Evolutionary conservation across 2,329 filamentous ascomycete species (phyloP), one percentile per base, ranked within the genome.

Genomic region (Ophiosphaerella narmari): DNA sequence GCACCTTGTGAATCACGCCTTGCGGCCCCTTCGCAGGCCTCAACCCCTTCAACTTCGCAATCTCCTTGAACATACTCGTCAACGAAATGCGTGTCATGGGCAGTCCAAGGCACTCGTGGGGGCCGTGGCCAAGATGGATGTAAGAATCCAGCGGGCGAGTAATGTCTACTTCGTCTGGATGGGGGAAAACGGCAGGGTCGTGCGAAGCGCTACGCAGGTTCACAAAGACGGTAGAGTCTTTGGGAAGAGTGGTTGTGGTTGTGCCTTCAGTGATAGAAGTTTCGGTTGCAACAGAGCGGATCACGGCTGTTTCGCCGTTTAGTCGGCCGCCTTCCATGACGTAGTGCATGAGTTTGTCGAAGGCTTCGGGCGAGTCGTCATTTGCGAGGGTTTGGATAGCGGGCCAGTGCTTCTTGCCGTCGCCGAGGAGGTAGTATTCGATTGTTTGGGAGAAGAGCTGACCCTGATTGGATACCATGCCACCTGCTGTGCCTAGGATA

Each of bases 371-470:
- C 71, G 76, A 59, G 33, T 71, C 65, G 23, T 80, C 51, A 2
- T 48, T 23, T 1, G 81, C 79, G 11, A 84, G 71, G 1, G 68
- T 62, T 33, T 79, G 75, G 35, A 84, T 79, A 8, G 75, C 72
- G 2, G 75, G 66, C 58, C 81, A 75, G 65, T 83, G 75, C 32
- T 73, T 57, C n/a, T 59, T 55, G 31, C 80, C 81, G 16, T 77
- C 75, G 31, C 79, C 77, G 2, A 63, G 51, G 39, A 85, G 74
- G 65, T 82, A 84, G 63, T 79, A 82, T 59, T 85, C 83, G 41
- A 86, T 65, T 23, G 77, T 80, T 55, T 85, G 82, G 0, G 74
- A 78, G 59, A 85, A 83, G 18, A 84, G 76, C 50, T 84, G 81
- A 7, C 79, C 81, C 60, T 85, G 82, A 48, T 82, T 84, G 2